Evolutionary conservation across 208 protist genomes (phyloP), one percentile per base, ranked within the genome.

Genomic region (Crithidia sp.): DNA sequence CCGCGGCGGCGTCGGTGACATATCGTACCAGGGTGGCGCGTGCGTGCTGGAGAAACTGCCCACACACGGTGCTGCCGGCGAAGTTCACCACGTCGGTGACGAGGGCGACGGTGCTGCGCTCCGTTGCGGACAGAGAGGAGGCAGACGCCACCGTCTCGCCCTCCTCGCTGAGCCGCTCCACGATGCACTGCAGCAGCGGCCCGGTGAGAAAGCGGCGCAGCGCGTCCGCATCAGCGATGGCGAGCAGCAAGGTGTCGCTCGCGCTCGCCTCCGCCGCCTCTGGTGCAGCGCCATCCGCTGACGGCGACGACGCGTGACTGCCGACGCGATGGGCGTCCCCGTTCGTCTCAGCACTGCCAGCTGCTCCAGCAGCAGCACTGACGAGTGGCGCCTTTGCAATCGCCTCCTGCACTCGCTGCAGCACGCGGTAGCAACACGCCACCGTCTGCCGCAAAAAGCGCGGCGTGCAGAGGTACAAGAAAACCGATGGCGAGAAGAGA

Each of bases 1-100:
- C 67, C 52, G 68, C 28, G 54, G 74, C 74, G 16, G 75, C 80
- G n/a, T 86, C 82, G 7, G 79, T 70, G 19, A 92, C 76, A 10
- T 77, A 83, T 0, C 17, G 58, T 53, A 82, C 70, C 37, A 93
- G 61, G 17, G 71, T 37, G 8, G n/a, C 56, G 7, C 74, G 67
- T 2, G 83, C 57, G 28, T 68, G 49, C 14, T 66, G 59, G n/a
- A 83, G 59, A 57, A 58, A 80, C 39, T 70, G 63, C 8, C 43
- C 64, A 47, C 83, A 87, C 13, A 85, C 65, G 17, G 74, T 56
- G 7, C 17, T 57, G 49, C 68, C 41, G 19, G 74, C 63, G 37
- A 79, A 79, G 28, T 62, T 45, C 36, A 79, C 28, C 8, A 81
- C 52, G 57, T 77, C 71, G 9, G 64, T 55, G 53, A 77, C 67